Evolutionary conservation across 306 rosid genomes (phyloP), one percentile per base, ranked within the genome.

Genomic region (Mimosa pudica): DNA sequence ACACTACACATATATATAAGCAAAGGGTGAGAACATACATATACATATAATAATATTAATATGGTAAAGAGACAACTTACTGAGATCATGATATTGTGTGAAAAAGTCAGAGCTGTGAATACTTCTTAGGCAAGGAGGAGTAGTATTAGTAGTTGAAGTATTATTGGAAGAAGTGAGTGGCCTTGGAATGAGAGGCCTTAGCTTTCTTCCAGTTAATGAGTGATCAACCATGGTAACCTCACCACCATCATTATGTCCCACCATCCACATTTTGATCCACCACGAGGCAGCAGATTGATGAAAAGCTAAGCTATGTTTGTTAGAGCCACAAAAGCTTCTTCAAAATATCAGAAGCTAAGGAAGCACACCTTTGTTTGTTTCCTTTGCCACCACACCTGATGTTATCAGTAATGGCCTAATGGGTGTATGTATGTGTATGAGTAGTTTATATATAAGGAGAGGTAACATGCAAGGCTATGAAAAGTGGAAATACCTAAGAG

Each of bases 171-270:
- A 81, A 74, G 87, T 48, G 16, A 79, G 48, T 0, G 93, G 90
- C 71, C 92, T 85, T 65, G 97, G 95, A 66, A 91, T 85, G 74
- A 94, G 92, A 70, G 97, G 92, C 60, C 94, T 85, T 36, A 90
- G 93, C 87, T 90, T 92, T 45, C 95, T 85, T 64, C 84, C 89
- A 47, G 49, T 81, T 80, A 88, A 86, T 65, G 96, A 57, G 76
- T 87, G 89, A 9, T 87, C 93, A n/a, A 79, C 73, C 79, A 90
- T 70, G 89, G 81, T 87, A 75, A 89, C 83, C 12, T 92, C 96
- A 30, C 77, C 86, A 20, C 80, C 87, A 54, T 89, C 94, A 62
- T 91, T 85, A 76, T 90, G 90, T 41, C 94, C 97, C 77, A 91
- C 87, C 89, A 90, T 95, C 97, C 98, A 91, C 98, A 92, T 92